Conservation (phyloP, 805 yeast genomes). For the Metschnikowia shivogae region DNA sequence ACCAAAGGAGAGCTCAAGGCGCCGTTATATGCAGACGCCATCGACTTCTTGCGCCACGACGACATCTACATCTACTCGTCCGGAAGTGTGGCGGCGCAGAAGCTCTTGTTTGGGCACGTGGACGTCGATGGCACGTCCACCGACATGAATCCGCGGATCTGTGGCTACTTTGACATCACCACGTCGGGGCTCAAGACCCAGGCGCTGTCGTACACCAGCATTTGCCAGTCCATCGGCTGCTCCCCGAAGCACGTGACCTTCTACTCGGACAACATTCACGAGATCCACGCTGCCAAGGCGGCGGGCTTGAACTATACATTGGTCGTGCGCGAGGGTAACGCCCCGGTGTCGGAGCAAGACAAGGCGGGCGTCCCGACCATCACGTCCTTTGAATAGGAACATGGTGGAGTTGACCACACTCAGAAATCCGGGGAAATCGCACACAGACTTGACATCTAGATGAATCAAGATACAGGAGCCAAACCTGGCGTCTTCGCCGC, state of each 20-base stretch:
- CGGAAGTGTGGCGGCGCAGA: slow-evolving; percentile 86
- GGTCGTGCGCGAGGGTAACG: slow-evolving; percentile 76
- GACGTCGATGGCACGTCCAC: slow-evolving; percentile 27
- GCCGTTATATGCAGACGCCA: slow-evolving; percentile 73
- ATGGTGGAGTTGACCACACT: not conserved
- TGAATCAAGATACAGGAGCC: not conserved
- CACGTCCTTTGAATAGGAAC: slow-evolving; percentile 4
- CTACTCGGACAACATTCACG: slow-evolving; percentile 75
- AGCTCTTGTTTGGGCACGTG: slow-evolving; percentile 67
- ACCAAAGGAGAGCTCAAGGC: slow-evolving; percentile 70
- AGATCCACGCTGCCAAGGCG: slow-evolving; percentile 67
- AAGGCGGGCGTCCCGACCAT: slow-evolving; percentile 7
- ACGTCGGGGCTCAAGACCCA: slow-evolving; percentile 75
- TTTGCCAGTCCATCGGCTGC: slow-evolving; percentile 40
- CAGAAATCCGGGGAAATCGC: not conserved
- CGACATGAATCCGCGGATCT: slow-evolving; percentile 51
- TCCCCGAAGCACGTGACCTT: slow-evolving; percentile 47
- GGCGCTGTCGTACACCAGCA: slow-evolving; percentile 52
- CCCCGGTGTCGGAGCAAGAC: slow-evolving; percentile 40
- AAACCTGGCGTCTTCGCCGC: not conserved
- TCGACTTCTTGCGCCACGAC: slow-evolving; percentile 43
- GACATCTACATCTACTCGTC: slow-evolving; percentile 76
- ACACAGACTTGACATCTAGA: not conserved
- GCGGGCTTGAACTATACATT: slow-evolving; percentile 59
- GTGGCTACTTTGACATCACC: slow-evolving; percentile 80